Evolutionary conservation across 1,139 yeast species (phyloP), one percentile per base, ranked within the genome.

Genomic region (Geotrichum candidum): DNA sequence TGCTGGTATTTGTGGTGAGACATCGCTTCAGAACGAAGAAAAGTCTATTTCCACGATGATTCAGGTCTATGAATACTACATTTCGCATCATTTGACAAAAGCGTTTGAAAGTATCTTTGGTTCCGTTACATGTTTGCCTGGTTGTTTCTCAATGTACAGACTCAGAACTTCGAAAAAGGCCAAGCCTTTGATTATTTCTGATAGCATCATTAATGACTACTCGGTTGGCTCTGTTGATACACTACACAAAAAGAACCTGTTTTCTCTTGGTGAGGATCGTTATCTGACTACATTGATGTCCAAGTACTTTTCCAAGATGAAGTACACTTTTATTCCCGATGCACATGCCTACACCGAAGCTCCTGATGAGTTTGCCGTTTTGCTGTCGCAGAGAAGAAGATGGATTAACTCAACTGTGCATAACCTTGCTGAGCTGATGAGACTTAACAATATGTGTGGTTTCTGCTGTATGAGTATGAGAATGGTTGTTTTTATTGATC

Each of bases 391-490:
- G 67, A 74, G 80, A 53, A 75, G 80, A 46, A 73, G 80, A 62
- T 77, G 80, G 80, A 77, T 77, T 65, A 77, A 77, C 68, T 77
- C 80, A 2, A 77, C 80, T 1, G 78, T 77, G 23, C 80, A 77
- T 62, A 77, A 77, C 64, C 67, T 77, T 67, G 69, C 76, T 15
- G 80, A 77, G 65, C 68, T 77, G 56, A 75, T 72, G 9, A 78
- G 79, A 15, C 68, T 77, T 76, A 67, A 72, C 33, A 76, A 76
- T 58, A 70, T 77, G 68, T 77, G 80, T 65, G 80, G 80, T 3
- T 77, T 77, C 70, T 77, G 79, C 69, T 76, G 79, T 65, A 75
- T 77, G 68, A 70, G 76, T 58, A 77, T 77, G 80, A 69, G 80
- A 51, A 77, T 77, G 65, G 69, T 77, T 63, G 80, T 77, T 11